These are phyloP conservation scores for Linum trigynum DNA, from an alignment of 345 rosid genomes.

Conservation along the genomic window DNA sequence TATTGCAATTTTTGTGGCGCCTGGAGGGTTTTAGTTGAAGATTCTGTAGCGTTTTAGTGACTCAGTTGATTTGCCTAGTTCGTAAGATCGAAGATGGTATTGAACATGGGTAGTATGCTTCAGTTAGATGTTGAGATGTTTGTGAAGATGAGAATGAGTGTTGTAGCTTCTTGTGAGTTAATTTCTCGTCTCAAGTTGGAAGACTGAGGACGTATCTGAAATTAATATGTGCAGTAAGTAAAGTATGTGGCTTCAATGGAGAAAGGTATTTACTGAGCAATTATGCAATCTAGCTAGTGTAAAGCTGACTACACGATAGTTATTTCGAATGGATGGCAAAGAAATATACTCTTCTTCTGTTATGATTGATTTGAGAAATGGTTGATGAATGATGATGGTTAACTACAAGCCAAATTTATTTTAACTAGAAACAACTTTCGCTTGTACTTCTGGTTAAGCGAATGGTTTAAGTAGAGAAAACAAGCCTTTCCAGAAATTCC, in stretches of 20 bases:
- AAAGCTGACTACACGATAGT: neutral
- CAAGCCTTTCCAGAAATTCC: no score
- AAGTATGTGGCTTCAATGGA: neutral
- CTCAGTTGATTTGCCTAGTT: no score
- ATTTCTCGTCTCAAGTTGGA: no score
- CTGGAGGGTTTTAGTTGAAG: no score
- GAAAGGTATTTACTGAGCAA: neutral
- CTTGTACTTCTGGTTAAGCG: neutral
- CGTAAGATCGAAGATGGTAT: no score
- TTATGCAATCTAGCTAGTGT: neutral
- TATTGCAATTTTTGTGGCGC: no score
- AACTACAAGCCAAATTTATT: no score
- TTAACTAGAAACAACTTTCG: neutral
- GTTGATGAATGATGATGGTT: neutral
- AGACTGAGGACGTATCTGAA: neutral
- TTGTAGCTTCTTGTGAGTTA: neutral
- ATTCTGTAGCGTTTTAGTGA: no score
- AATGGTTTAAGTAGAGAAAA: no score
- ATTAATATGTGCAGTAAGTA: neutral
- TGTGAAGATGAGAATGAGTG: no score
- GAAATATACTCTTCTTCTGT: neutral
- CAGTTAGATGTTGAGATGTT: no score
- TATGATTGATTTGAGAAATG: neutral
- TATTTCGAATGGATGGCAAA: neutral
- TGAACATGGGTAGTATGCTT: no score